phyloP scores from a whole-genome alignment of 2,329 filamentous ascomycete genomes.

The Botrytis squamosa region DNA sequence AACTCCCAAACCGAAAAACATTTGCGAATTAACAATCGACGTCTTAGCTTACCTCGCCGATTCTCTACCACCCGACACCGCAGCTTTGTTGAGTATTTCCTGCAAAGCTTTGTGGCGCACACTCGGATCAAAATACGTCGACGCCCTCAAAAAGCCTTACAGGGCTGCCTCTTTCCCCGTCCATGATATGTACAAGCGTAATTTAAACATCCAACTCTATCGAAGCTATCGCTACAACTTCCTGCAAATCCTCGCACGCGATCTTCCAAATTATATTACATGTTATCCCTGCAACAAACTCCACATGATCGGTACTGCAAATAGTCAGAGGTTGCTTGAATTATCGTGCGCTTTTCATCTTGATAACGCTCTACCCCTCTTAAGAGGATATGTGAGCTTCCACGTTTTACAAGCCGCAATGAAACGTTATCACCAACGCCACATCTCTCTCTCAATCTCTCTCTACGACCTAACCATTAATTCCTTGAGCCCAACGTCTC shows the following conservation, averaged over 20 bases:
- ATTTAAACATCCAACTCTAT: not conserved
- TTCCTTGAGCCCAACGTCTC: not conserved
- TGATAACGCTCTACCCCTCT: not conserved
- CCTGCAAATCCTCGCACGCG: not conserved
- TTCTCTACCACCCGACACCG: slow-evolving; percentile 24
- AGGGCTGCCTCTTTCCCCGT: not conserved
- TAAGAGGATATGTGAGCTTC: not conserved
- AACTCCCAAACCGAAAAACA: slow-evolving; percentile 16
- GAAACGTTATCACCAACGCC: not conserved
- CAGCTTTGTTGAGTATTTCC: slow-evolving; percentile 24
- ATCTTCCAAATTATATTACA: not conserved
- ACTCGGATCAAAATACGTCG: slow-evolving; percentile 21
- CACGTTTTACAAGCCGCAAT: not conserved
- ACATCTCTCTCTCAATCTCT: not conserved
- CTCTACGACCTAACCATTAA: not conserved
- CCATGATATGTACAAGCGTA: not conserved
- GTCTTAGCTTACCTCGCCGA: slow-evolving; percentile 22
- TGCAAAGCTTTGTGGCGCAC: slow-evolving; percentile 20
- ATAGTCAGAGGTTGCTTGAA: not conserved
- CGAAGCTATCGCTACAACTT: not conserved
- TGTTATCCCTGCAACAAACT: not conserved
- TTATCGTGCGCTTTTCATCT: not conserved
- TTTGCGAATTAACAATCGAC: slow-evolving; percentile 20
- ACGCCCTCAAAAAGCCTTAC: not conserved
- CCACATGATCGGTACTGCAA: not conserved